Conservation (phyloP, 1,284 basidiomycete species). For the Ustilago vetiveriae region DNA sequence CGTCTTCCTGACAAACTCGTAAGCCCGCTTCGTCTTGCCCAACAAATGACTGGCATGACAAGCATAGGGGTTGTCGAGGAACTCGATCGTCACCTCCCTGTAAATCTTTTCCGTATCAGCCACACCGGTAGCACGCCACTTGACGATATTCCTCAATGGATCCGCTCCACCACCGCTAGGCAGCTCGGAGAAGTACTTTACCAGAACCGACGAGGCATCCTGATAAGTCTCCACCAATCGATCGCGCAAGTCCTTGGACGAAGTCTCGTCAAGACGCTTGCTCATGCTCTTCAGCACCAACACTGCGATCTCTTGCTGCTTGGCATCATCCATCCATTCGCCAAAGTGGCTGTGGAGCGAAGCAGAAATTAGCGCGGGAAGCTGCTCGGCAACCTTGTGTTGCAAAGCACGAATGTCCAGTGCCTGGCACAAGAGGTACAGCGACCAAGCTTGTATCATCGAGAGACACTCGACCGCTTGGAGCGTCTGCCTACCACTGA, state of each 20-base stretch:
- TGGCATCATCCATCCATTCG: constrained; percentile 55
- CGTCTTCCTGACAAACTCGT: constrained; percentile 58
- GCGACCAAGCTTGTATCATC: constrained; percentile 59
- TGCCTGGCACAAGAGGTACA: constrained; percentile 61
- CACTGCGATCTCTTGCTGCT: constrained; percentile 39
- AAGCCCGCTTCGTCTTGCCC: constrained; percentile 51
- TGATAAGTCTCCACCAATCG: constrained; percentile 57
- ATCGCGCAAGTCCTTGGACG: constrained; percentile 51
- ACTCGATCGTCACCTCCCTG: constrained; percentile 46
- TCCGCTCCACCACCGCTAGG: constrained; percentile 58
- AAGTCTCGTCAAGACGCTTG: constrained; percentile 58
- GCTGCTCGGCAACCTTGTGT: constrained; percentile 36
- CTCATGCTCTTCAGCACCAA: constrained; percentile 47
- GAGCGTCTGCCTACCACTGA: constrained; percentile 54
- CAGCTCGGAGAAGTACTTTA: constrained; percentile 57
- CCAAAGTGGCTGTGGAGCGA: constrained; percentile 52
- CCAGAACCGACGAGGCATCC: constrained; percentile 50
- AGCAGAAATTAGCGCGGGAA: constrained; percentile 34
- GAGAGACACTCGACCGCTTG: constrained; percentile 54
- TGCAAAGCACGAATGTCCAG: constrained; percentile 61
- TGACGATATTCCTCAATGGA: constrained; percentile 58
- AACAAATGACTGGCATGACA: constrained; percentile 57
- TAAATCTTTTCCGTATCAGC: constrained; percentile 51
- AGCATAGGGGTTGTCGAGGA: constrained; percentile 53
- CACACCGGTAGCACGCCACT: constrained; percentile 53